phyloP scores from a whole-genome alignment of 129 eudicot genomes.

The Oenanthe sinensis region DNA sequence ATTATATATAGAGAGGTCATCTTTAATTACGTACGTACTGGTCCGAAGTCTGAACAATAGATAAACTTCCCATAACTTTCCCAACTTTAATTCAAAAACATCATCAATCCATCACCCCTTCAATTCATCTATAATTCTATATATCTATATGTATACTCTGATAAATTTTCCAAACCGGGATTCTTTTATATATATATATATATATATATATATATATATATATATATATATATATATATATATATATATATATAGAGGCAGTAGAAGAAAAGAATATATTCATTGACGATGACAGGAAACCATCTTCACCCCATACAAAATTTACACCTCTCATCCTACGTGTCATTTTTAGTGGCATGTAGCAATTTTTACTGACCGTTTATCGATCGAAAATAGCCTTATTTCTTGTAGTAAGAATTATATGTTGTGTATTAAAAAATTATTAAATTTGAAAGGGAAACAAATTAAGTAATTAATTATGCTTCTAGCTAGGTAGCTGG shows the following conservation, averaged over 20 bases:
- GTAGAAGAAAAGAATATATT: not conserved
- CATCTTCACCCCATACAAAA: not conserved
- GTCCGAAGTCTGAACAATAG: not conserved
- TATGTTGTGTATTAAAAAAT: no score
- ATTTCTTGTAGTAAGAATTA: no score
- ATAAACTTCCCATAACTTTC: not conserved
- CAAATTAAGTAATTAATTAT: no score
- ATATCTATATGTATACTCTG: not conserved
- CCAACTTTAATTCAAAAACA: not conserved
- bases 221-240: not conserved
- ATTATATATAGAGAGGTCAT: no score
- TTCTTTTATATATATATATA: not conserved
- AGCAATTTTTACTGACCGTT: no score
- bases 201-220: not conserved
- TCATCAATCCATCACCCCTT: not conserved
- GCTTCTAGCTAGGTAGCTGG: no score
- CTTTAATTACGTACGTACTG: no score
- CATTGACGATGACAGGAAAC: slow-evolving; percentile 1
- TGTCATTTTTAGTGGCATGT: not conserved
- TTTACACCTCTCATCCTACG: not conserved
- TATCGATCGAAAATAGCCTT: no score
- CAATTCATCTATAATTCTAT: not conserved
- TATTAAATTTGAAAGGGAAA: no score
- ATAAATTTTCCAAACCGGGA: not conserved
- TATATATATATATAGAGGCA: not conserved